Evolutionary conservation across 1,284 basidiomycete genomes (phyloP).

Genomic region (Tylopilus sp.): DNA sequence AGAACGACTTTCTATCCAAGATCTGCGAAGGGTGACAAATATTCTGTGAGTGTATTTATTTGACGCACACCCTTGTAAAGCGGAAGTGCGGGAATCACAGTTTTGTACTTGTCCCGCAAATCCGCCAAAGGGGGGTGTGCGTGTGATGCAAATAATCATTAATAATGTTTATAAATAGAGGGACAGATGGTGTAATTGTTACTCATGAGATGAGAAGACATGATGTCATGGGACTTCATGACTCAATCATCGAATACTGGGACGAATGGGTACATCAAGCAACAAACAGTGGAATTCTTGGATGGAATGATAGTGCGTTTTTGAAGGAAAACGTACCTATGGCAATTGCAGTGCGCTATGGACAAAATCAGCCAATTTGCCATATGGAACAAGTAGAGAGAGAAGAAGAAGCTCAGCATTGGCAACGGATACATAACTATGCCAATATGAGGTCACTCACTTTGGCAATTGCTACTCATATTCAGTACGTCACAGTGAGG

Average conservation of each 20-base stretch:
- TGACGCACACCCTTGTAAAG: too few species aligned
- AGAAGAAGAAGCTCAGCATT: slow-evolving; percentile 4
- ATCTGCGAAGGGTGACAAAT: too few species aligned
- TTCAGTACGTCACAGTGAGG: slow-evolving; percentile 3
- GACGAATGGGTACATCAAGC: neutral
- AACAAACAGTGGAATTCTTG: neutral
- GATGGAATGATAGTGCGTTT: neutral
- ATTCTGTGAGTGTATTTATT: too few species aligned
- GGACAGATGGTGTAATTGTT: too few species aligned
- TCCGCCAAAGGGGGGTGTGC: too few species aligned
- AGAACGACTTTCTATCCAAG: too few species aligned
- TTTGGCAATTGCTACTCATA: slow-evolving; percentile 12
- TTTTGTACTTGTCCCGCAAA: too few species aligned
- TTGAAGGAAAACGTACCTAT: slow-evolving; percentile 4
- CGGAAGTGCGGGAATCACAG: too few species aligned
- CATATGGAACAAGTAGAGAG: neutral
- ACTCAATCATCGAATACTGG: neutral
- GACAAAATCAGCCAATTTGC: slow-evolving; percentile 10
- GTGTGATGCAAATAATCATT: too few species aligned
- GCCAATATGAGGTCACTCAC: neutral
- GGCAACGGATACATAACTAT: slow-evolving; percentile 3
- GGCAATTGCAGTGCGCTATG: slow-evolving; percentile 5
- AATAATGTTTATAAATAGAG: too few species aligned
- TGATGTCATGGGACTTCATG: neutral
- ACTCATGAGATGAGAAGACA: too few species aligned